Base-by-base conservation (phyloP, 768 basidiomycete genomes). In the Arthromyces matolae region DNA sequence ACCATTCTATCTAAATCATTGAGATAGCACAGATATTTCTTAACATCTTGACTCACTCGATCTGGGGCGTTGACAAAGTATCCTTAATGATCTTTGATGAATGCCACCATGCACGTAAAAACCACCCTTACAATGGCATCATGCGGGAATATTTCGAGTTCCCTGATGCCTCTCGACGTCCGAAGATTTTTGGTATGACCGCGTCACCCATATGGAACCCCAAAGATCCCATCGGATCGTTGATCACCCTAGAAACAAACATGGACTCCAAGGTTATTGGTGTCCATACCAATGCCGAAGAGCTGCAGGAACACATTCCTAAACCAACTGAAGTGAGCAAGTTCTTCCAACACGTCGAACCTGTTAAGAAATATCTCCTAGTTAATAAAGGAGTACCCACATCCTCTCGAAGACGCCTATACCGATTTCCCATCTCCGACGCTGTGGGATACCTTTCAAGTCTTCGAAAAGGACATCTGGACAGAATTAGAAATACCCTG, bases 131-230 rank as follows among this genome's bases (percentile, higher is more conserved):
- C 65, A 89, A 86, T 53, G 72, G 73, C 32, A 83, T 92, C 50
- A 83, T 92, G 80, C 78, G 77, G 14, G 78, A 84, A 58, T 88
- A 88, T 60, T 68, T 68, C 36, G 64, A 72, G 34, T 53, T 83
- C 70, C 55, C 73, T 20, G 47, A 72, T 67, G 32, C 57, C 33
- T 22, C 41, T 1, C 57, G 68, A 16, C 72, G 85, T n/a, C 88
- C 89, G 8, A 91, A 88, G 61, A 73, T 95, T n/a, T 89, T 94
- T 51, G 93, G 93, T 3, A 87, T 95, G 84, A 94, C 93, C 0
- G 93, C 93, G 0, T 92, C 89, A 14, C 92, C 92, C 0, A 81
- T 92, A 20, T 91, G 86, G 85, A 87, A 89, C 52, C 75, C 80
- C 10, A 84, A 79, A 52, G 78, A 89, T 43, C 81, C 89, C 0